A percentile compares a stretch with the other conserved stretches of the same genome.
Conservation (phyloP, 495 filamentous ascomycete species). For the Paragyromitra xinjiangensis region DNA sequence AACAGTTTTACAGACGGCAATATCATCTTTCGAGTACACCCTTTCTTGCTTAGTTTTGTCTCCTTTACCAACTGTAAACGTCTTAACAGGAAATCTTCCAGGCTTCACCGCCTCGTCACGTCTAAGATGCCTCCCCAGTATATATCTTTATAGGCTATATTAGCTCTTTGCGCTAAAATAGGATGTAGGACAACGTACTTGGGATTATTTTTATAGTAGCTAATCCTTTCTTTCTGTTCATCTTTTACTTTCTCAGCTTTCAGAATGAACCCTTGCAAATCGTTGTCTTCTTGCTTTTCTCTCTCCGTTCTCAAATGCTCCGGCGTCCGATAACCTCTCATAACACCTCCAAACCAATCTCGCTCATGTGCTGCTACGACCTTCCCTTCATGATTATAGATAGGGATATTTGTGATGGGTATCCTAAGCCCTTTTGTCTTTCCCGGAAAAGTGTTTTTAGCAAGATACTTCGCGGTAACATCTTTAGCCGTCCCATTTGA, state of each 20-base stretch:
- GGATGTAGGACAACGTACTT: slow-evolving; percentile 27
- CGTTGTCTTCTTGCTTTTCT: slow-evolving; percentile 73
- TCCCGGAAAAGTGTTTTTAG: slow-evolving; percentile 81
- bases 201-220: slow-evolving; percentile 53
- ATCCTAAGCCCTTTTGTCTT: slow-evolving; percentile 89
- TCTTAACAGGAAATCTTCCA: slow-evolving; percentile 73
- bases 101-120: slow-evolving; percentile 89
- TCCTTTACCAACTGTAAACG: slow-evolving; percentile 75
- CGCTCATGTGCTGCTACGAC: slow-evolving; percentile 73
- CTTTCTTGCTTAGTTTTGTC: slow-evolving; percentile 74
- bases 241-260: slow-evolving; percentile 13
- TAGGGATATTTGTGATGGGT: slow-evolving; percentile 75
- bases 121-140: slow-evolving; percentile 85
- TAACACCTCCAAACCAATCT: slow-evolving; percentile 86
- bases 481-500: slow-evolving; percentile 90
- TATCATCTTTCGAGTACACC: slow-evolving; percentile 81
- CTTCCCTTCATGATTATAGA: slow-evolving; percentile 77
- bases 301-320: slow-evolving; percentile 59
- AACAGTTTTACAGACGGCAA: slow-evolving; percentile 84
- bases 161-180: slow-evolving; percentile 4
- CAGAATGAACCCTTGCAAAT: slow-evolving; percentile 53
- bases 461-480: slow-evolving; percentile 91
- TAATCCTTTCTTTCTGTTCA: slow-evolving; percentile 48
- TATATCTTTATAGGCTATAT: slow-evolving; percentile 61
- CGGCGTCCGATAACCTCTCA: slow-evolving; percentile 70